Conservation (phyloP, 1,284 basidiomycete genomes). For the Ceratobasidium sp. region DNA sequence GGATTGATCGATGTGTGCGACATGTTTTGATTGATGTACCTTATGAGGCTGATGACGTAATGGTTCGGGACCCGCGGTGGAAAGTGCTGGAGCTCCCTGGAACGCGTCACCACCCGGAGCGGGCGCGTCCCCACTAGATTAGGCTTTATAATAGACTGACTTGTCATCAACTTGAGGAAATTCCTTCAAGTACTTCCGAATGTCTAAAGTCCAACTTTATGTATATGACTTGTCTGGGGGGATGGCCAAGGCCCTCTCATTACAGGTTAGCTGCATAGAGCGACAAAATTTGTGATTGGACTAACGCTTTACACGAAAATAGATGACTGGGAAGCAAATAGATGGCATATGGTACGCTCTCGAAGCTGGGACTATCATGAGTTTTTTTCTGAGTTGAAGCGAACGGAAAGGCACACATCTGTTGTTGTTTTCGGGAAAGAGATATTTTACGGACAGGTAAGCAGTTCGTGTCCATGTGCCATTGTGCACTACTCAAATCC, state of each 20-base stretch:
- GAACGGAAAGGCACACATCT: constrained; percentile 75
- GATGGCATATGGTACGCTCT: constrained; percentile 87
- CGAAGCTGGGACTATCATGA: background rate
- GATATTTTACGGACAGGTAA: constrained; percentile 79
- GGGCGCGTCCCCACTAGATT: background rate
- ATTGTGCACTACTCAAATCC: background rate
- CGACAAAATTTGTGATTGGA: constrained; percentile 69
- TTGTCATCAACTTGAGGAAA: background rate
- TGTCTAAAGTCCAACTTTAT: constrained; percentile 72
- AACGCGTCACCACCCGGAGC: constrained; percentile 30
- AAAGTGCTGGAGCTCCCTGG: constrained; percentile 28
- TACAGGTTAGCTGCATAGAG: constrained; percentile 77
- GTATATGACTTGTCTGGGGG: constrained; percentile 92
- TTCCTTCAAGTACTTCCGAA: constrained; percentile 38
- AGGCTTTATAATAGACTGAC: background rate
- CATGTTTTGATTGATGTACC: too few relatives aligned
- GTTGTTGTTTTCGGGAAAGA: constrained; percentile 87
- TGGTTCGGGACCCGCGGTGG: background rate
- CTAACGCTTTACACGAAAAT: constrained; percentile 69
- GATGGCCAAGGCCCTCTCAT: constrained; percentile 76
- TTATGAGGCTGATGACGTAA: constrained; percentile 20
- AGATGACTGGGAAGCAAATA: constrained; percentile 84
- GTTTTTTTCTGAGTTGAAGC: background rate
- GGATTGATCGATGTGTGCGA: background rate
- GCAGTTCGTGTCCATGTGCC: background rate